phyloP scores from a whole-genome alignment of 2,329 filamentous ascomycete species.

The Aspergillus sp. region DNA sequence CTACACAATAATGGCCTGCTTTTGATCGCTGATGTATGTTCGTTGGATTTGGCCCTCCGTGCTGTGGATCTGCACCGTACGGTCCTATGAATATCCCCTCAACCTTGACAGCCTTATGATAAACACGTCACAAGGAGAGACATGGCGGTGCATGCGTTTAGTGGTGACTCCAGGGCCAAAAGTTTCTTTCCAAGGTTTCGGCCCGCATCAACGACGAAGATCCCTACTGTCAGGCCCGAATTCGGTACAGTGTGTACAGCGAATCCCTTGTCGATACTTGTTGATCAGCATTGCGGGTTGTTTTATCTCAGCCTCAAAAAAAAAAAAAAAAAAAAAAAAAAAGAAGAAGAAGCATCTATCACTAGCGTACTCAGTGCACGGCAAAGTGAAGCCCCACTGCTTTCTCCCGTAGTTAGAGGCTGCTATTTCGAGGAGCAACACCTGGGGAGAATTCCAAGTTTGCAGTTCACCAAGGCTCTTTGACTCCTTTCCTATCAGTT shows the following conservation, averaged over 20 bases:
- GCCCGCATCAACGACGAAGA: constrained; percentile 5
- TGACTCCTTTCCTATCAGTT: background rate
- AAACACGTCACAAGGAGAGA: constrained; percentile 1
- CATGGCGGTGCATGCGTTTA: background rate
- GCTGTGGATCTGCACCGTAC: background rate
- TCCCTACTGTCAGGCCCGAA: constrained; percentile 1
- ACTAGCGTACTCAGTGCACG: too few relatives aligned
- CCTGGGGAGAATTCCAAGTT: constrained; percentile 1
- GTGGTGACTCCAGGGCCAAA: background rate
- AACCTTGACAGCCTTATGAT: constrained; percentile 1
- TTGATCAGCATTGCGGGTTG: too few relatives aligned
- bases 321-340: too few relatives aligned
- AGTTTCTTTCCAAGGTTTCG: constrained; percentile 1
- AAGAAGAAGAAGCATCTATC: too few relatives aligned
- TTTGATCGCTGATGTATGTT: background rate
- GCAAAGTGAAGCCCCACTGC: too few relatives aligned
- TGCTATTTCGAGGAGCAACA: background rate
- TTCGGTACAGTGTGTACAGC: background rate
- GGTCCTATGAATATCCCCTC: background rate
- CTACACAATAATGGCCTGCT: background rate
- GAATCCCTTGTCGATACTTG: too few relatives aligned
- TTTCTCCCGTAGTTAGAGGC: too few relatives aligned
- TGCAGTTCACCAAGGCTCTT: background rate
- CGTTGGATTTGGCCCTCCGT: background rate
- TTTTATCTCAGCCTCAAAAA: too few relatives aligned